A percentile compares a stretch with the other conserved stretches of the same genome.
These are phyloP conservation scores for Hypoxylon sp. DNA, from an alignment of 2,329 filamentous ascomycete genomes.

Conservation along the genomic window DNA sequence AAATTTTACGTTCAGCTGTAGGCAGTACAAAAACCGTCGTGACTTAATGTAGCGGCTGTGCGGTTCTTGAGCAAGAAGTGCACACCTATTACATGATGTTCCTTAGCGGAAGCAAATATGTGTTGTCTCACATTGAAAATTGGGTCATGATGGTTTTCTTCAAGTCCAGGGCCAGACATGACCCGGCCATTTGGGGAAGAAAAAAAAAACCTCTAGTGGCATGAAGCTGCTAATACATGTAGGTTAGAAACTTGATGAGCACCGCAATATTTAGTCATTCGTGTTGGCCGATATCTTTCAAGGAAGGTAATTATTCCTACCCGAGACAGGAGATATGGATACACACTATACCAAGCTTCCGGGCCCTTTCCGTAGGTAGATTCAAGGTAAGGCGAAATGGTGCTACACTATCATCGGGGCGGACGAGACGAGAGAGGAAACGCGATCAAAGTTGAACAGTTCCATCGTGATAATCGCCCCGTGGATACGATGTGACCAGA, in stretches of 20 bases:
- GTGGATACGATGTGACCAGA: slow-evolving; percentile 26
- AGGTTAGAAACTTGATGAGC: background rate
- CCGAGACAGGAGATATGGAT: slow-evolving; percentile 23
- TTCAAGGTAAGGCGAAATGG: slow-evolving; percentile 6
- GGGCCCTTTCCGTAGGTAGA: slow-evolving; percentile 1
- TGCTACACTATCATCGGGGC: slow-evolving; percentile 1
- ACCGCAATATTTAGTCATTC: background rate
- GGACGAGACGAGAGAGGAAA: slow-evolving; percentile 25
- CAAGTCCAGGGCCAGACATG: background rate
- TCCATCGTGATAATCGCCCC: slow-evolving; percentile 33
- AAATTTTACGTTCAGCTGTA: background rate
- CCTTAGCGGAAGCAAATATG: slow-evolving; percentile 28
- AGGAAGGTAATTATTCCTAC: slow-evolving; percentile 4
- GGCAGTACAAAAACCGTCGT: slow-evolving; percentile 30
- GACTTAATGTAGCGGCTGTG: background rate
- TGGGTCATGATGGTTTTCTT: background rate
- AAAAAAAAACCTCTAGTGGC: background rate
- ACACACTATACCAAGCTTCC: slow-evolving; percentile 20
- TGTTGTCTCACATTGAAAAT: slow-evolving; percentile 24
- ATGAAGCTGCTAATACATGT: background rate
- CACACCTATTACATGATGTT: background rate
- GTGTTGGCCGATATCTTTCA: background rate
- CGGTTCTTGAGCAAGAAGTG: background rate
- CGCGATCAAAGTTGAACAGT: slow-evolving; percentile 36
- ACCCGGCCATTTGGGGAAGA: background rate